These are phyloP conservation scores for Gomphus bonarii DNA, from an alignment of 1,284 basidiomycete genomes.

Conservation along the genomic window DNA sequence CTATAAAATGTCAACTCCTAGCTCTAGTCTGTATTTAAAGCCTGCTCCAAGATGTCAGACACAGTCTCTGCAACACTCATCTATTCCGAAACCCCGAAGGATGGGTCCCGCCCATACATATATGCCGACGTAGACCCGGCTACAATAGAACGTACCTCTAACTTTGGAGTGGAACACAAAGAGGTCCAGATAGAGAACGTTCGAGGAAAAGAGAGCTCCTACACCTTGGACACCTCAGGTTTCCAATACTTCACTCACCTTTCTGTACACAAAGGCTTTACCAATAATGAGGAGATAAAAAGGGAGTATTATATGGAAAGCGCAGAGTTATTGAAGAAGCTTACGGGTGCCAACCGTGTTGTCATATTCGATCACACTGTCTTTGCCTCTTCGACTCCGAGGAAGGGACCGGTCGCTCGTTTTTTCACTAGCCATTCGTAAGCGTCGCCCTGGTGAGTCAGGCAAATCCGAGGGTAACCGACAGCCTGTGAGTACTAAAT, in stretches of 20 bases:
- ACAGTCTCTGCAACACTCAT: conserved; percentile 15
- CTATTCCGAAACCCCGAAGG: conserved; percentile 23
- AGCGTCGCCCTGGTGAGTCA: conserved; percentile 28
- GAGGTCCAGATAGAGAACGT: conserved; percentile 42
- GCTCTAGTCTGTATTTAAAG: neutral
- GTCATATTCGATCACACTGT: conserved; percentile 55
- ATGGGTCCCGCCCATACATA: conserved; percentile 22
- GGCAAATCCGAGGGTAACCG: conserved; percentile 33
- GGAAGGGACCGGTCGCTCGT: neutral
- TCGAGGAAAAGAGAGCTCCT: conserved; percentile 38
- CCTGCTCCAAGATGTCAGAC: neutral
- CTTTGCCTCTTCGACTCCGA: neutral
- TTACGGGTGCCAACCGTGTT: conserved; percentile 49
- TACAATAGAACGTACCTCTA: conserved; percentile 15
- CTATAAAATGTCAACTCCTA: neutral
- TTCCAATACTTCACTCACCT: conserved; percentile 39
- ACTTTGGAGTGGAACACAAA: conserved; percentile 15
- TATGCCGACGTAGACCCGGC: conserved; percentile 20
- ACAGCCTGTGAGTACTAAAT: conserved; percentile 31
- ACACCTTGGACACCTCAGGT: conserved; percentile 42
- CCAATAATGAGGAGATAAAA: conserved; percentile 37
- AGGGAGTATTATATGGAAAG: conserved; percentile 39
- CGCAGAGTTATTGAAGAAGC: conserved; percentile 31
- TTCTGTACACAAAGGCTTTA: conserved; percentile 34
- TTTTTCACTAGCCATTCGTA: conserved; percentile 30